phyloP scores from a whole-genome alignment of 257 asterid genomes.

The Fraxinus cuspidata region DNA sequence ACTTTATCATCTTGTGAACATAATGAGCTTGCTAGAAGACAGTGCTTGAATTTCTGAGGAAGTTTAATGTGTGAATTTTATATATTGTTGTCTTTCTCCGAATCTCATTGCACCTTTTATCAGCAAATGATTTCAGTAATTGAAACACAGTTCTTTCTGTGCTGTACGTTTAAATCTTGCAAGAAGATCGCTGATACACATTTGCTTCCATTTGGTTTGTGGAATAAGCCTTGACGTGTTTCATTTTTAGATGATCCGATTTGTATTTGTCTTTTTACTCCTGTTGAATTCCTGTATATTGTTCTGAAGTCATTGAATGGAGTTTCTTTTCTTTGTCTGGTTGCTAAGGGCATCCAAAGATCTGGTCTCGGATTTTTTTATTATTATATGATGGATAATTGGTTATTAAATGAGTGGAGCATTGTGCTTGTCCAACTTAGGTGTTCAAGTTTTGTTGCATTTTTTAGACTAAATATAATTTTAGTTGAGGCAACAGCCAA shows the following conservation, averaged over 20 bases:
- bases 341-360: not conserved
- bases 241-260: not conserved
- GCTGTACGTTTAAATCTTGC: not conserved
- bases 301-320: not conserved
- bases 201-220: too few species aligned
- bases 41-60: too few species aligned
- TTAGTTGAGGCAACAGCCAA: not conserved
- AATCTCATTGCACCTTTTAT: not conserved
- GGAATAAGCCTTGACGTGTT: not conserved
- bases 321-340: not conserved
- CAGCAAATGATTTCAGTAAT: not conserved
- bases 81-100: not conserved
- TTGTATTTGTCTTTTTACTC: not conserved
- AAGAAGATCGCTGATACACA: not conserved
- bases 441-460: not conserved
- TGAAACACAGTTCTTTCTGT: not conserved
- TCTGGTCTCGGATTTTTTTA: not conserved
- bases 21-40: not conserved
- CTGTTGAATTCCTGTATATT: not conserved
- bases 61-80: too few species aligned
- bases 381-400: not conserved
- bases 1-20: constrained; percentile 5
- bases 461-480: not conserved
- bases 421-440: not conserved
- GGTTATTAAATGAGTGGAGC: not conserved